Base-by-base conservation (phyloP, 805 yeast genomes). In the Candida sphagnicola region DNA sequence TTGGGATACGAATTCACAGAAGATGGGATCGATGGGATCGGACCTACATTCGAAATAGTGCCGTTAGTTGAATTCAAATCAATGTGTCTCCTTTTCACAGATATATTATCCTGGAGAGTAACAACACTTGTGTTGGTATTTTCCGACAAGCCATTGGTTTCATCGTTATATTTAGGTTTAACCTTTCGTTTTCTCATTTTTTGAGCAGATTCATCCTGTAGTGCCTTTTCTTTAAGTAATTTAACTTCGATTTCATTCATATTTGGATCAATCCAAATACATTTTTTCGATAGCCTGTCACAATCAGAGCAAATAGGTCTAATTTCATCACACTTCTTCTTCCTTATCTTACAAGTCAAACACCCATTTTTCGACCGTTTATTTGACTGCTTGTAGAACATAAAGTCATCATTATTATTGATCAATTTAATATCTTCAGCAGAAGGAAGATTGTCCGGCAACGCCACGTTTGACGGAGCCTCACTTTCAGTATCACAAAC, bases 331-430 rank as follows among this genome's bases (percentile, higher is more conserved):
- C 82, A 77, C 46, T 77, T 65, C 50, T 77, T 78, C 66, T 80
- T 81, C 31, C 88, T 60, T 26, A 75, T 65, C 50, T 81, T 82
- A 57, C 89, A 82, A 0, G 85, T 81, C 28, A 81, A 57, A 53
- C 89, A 82, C 0, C 88, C 87, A n/a, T 65, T 66, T 46, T 64
- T 72, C 1, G 85, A 74, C 45, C 76, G 55, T 47, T 57, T 33
- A 14, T 23, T 65, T 31, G 60, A 12, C 8, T 42, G 40, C 34
- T 43, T 48, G 29, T 40, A 41, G 14, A 35, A 40, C 35, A 38
- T 38, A 21, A 51, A 50, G 39, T 47, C 54, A 12, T 35, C 34
- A 13, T 45, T 26, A 31, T 40, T 41, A 18, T 41, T 38, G 13
- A 53, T 46, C 12, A 50, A 25, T 35, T 49, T 50, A 12, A 48